Evolutionary conservation across 352 stramenopile genomes (phyloP), one percentile per base, ranked within the genome.

Genomic region (Pythium dissimile): DNA sequence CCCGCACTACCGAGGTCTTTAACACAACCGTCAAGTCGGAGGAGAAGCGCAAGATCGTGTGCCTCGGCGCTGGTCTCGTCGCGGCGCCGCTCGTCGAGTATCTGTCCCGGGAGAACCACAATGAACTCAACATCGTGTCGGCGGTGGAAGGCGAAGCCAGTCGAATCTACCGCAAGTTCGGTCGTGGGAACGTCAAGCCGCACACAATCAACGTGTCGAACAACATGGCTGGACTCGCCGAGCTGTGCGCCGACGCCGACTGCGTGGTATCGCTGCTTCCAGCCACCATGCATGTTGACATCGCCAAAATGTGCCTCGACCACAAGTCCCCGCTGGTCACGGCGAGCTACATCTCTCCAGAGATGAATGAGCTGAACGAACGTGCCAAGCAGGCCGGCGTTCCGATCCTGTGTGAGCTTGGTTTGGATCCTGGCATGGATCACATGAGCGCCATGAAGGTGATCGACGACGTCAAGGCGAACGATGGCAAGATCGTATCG

Each of bases 401-500:
- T 38, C 80, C 83, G 21, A 97, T 99, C 37, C 69, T 99, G 12
- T 98, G 97, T 69, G 95, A 99, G 71, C 80, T 97, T 41, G 96
- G 96, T 12, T 66, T 99, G 13, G 96, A 99, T 65, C 96, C 95
- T 30, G 96, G 95, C 18, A 97, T 99, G 73, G 94, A 98, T 57
- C 95, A 98, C 70, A 98, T 98, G 88, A 97, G 86, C 64, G 95
- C 96, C 3, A 98, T 98, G 92, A 96, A 96, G 63, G 91, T 98
- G 11, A 98, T 99, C 52, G 89, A 98, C 63, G 80, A 98, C 69
- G 89, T 98, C 35, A 92, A 98, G 42, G 75, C 80, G 5, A 72
- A 89, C 20, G 89, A 86, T 45, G 95, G 94, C 23, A 87, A 83
- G 47, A 76, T 99, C 42, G 70, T 86, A 28, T 91, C 77, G 21